Evolutionary conservation across 352 stramenopile species (phyloP), one percentile per base, ranked within the genome.

Genomic region (Phytopythium helicoides): DNA sequence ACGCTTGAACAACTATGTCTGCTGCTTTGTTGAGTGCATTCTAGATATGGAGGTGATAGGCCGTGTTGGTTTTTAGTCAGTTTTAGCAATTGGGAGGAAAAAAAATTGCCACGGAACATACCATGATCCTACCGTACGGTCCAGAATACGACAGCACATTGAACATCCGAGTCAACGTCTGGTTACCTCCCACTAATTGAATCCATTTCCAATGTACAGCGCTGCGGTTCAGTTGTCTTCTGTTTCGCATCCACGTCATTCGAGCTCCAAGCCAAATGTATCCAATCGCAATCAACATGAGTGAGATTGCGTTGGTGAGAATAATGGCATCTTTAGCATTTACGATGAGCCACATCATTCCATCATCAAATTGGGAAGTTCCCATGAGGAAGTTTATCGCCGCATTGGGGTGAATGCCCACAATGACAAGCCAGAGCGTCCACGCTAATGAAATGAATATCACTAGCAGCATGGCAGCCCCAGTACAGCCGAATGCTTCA

Each of bases 21-120:
- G 58, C 15, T 1, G 59, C 21, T 37, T 71, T 71, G 3, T 57
- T 33, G n/a, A 46, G 44, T 6, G 55, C 53, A 36, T 71, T 71
- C 63, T 71, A n/a, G n/a, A n/a, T n/a, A n/a, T n/a, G n/a, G n/a
- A n/a, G n/a, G n/a, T n/a, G n/a, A n/a, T n/a, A n/a, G n/a, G n/a
- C n/a, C n/a, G n/a, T n/a, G n/a, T n/a, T n/a, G n/a, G n/a, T n/a
- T n/a, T n/a, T n/a, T n/a, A n/a, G n/a, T n/a, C n/a, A n/a, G n/a
- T n/a, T n/a, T n/a, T n/a, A n/a, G n/a, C n/a, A n/a, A n/a, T n/a
- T n/a, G n/a, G n/a, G n/a, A n/a, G n/a, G n/a, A n/a, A n/a, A n/a
- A n/a, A n/a, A 33, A 33, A 33, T 33, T 9, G 9, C 9, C 28
- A 33, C 28, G 28, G 9, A 10, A 9, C 28, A 33, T 33, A 36